Conservation (phyloP, 2,329 filamentous ascomycete species). For the Fusarium brachygibbosum region DNA sequence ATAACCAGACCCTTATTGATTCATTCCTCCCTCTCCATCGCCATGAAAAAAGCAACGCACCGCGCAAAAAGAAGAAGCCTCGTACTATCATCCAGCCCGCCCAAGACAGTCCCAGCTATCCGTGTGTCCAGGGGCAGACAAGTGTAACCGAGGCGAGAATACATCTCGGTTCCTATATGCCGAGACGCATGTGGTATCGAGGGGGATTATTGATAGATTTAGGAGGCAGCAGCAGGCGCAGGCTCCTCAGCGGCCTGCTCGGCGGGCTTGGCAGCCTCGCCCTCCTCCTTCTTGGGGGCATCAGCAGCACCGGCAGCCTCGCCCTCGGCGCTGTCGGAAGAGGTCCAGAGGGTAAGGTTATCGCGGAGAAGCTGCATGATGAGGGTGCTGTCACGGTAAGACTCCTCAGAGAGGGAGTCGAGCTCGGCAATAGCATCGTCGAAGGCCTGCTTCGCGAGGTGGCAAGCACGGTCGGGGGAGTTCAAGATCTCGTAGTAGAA, state of each 20-base stretch:
- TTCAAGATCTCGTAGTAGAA: slow-evolving; percentile 99
- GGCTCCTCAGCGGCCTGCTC: slow-evolving; percentile 58
- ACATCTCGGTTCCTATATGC: slow-evolving; percentile 55
- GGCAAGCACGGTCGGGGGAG: slow-evolving; percentile 97
- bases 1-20: slow-evolving; percentile 54
- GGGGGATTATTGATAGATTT: slow-evolving; percentile 56
- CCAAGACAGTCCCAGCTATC: slow-evolving; percentile 53
- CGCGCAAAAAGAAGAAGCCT: slow-evolving; percentile 52
- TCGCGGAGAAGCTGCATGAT: slow-evolving; percentile 99
- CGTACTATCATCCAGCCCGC: slow-evolving; percentile 55
- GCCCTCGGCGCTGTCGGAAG: slow-evolving; percentile 86
- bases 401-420: slow-evolving; percentile 96
- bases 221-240: slow-evolving; percentile 65
- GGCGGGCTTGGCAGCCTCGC: slow-evolving; percentile 59
- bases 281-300: slow-evolving; percentile 72
- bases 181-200: slow-evolving; percentile 58
- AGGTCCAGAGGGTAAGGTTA: slow-evolving; percentile 98
- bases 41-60: slow-evolving; percentile 54
- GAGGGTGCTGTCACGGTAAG: slow-evolving; percentile 98
- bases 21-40: slow-evolving; percentile 54
- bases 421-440: slow-evolving; percentile 98
- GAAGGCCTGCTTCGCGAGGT: slow-evolving; percentile 98
- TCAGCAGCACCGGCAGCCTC: slow-evolving; percentile 73
- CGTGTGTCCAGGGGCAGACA: slow-evolving; percentile 50
- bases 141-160: slow-evolving; percentile 49